phyloP scores from a whole-genome alignment of 305 asterid species.

The Fraxinus latifolia region DNA sequence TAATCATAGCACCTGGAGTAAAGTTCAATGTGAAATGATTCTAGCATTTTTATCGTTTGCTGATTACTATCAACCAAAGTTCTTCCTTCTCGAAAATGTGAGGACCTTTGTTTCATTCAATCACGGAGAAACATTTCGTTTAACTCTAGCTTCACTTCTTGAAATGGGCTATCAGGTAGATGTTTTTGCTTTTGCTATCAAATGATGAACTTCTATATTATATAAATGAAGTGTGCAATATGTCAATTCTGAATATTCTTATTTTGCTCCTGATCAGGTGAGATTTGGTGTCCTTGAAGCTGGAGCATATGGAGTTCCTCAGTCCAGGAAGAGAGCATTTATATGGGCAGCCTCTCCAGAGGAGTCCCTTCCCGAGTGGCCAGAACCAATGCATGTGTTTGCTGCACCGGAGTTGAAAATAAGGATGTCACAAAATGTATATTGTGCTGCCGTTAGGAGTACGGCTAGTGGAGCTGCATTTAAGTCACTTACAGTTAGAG shows the following conservation, averaged over 20 bases:
- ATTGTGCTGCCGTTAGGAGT: constrained; percentile 79
- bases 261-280: constrained; percentile 30
- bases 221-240: not conserved
- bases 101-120: constrained; percentile 47
- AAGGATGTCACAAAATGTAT: constrained; percentile 48
- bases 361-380: constrained; percentile 93
- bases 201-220: not conserved
- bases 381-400: constrained; percentile 98
- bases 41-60: constrained; percentile 50
- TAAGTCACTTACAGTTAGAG: constrained; percentile 90
- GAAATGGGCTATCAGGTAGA: constrained; percentile 54
- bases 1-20: constrained; percentile 49
- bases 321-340: constrained; percentile 92
- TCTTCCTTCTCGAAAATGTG: constrained; percentile 48
- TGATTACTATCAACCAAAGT: constrained; percentile 41
- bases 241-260: not conserved
- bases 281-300: constrained; percentile 97
- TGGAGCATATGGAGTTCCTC: constrained; percentile 96
- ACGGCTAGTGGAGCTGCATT: constrained; percentile 86
- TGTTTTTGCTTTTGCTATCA: not conserved
- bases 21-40: constrained; percentile 56
- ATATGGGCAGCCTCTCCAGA: constrained; percentile 98
- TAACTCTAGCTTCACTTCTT: constrained; percentile 50
- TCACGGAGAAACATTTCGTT: constrained; percentile 48
- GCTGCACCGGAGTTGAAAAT: constrained; percentile 74